Conservation (phyloP, 228 moss, liverwort and hornwort genomes). For the Sphagnum fallax region DNA sequence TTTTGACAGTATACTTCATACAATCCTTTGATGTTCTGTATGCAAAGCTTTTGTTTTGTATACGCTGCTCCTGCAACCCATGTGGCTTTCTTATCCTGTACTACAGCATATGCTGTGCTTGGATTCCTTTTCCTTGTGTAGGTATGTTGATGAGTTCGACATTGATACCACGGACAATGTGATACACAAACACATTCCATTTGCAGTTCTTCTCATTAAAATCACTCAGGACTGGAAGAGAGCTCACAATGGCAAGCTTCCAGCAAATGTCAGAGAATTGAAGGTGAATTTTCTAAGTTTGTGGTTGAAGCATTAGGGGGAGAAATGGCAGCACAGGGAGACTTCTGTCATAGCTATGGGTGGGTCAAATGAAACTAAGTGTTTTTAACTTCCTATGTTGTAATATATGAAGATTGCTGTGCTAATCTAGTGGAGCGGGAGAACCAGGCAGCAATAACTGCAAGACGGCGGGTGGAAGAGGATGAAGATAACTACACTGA, state of each 20-base stretch:
- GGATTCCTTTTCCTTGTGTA: slow-evolving; percentile 22
- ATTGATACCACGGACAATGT: slow-evolving; percentile 71
- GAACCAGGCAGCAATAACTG: slow-evolving; percentile 66
- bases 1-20: too few relatives aligned
- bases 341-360: neutral
- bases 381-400: neutral
- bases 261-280: slow-evolving; percentile 65
- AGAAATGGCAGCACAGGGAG: neutral
- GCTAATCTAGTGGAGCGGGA: too few relatives aligned
- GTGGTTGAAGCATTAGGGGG: too few relatives aligned
- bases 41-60: too few relatives aligned
- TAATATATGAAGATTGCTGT: neutral
- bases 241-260: slow-evolving; percentile 69
- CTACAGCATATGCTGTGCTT: neutral
- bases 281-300: slow-evolving; percentile 43
- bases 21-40: too few relatives aligned
- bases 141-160: slow-evolving; percentile 86
- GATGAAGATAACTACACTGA: slow-evolving; percentile 94
- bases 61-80: too few relatives aligned
- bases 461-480: slow-evolving; percentile 53
- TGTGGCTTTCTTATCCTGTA: neutral
- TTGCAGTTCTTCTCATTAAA: slow-evolving; percentile 90
- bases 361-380: neutral
- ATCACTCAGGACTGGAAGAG: slow-evolving; percentile 81
- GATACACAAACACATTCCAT: slow-evolving; percentile 90